Percentiles rank a stretch among this genome's conserved stretches.
Evolutionary conservation across 352 stramenopile genomes (phyloP).

Genomic region (Nothophytophthora sp.): DNA sequence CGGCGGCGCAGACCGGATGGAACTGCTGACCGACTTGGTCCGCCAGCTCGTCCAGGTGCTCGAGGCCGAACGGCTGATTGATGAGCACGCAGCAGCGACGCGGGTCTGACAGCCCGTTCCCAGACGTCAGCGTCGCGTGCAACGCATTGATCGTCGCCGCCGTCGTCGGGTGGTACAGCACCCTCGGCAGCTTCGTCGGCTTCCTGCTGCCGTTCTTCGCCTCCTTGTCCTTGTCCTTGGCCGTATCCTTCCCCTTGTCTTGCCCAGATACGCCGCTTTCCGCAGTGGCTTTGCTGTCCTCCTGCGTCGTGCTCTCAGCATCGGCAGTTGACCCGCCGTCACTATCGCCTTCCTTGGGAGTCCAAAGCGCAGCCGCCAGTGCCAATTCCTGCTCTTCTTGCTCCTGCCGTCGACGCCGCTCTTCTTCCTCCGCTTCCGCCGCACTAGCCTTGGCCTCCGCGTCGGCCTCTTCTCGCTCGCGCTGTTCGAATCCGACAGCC

Average conservation of each 20-base stretch:
- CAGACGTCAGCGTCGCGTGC: constrained; percentile 48
- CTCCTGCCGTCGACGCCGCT: constrained; percentile 15
- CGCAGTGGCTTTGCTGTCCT: background rate
- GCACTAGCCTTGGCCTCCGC: constrained; percentile 21
- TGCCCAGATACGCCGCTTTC: no score
- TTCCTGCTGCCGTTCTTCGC: constrained; percentile 27
- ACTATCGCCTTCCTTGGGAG: background rate
- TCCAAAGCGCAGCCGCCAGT: constrained; percentile 4
- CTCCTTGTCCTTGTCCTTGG: constrained; percentile 10
- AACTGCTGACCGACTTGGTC: constrained; percentile 53
- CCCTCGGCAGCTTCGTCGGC: constrained; percentile 41
- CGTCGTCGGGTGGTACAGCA: constrained; percentile 67
- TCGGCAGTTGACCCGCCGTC: background rate
- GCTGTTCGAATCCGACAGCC: constrained; percentile 31
- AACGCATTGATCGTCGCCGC: constrained; percentile 66
- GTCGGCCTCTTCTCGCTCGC: constrained; percentile 19
- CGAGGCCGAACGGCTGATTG: constrained; percentile 58
- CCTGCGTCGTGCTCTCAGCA: background rate
- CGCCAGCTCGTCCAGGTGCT: constrained; percentile 57
- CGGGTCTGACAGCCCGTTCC: constrained; percentile 39
- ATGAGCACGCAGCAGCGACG: constrained; percentile 62
- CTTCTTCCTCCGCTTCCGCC: constrained; percentile 22
- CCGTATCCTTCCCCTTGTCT: background rate
- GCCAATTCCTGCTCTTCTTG: constrained; percentile 18
- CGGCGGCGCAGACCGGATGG: constrained; percentile 59